Percentiles rank a stretch among this genome's conserved stretches.
These are phyloP conservation scores for Aspergillus baeticus DNA, from an alignment of 495 filamentous ascomycete genomes.

Conservation along the genomic window DNA sequence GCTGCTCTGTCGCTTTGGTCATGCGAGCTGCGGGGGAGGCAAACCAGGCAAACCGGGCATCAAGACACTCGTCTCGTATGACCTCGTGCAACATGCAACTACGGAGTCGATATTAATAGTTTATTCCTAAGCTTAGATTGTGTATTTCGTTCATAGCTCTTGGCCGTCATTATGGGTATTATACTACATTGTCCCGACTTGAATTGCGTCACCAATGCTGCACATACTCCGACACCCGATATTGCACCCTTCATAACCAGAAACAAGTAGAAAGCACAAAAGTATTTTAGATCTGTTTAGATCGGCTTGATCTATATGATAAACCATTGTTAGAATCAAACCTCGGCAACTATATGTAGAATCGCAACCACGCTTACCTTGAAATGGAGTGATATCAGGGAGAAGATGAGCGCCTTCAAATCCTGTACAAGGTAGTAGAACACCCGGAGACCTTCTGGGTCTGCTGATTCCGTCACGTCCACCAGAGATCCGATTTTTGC, in stretches of 20 bases:
- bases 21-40: slow-evolving; percentile 47
- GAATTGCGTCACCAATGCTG: neutral
- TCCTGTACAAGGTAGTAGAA: slow-evolving; percentile 99
- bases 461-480: slow-evolving; percentile 92
- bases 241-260: neutral
- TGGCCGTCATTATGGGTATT: slow-evolving; percentile 2
- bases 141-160: neutral
- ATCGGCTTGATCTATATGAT: slow-evolving; percentile 73
- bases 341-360: neutral
- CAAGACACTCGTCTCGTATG: slow-evolving; percentile 8
- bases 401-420: slow-evolving; percentile 95
- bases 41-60: slow-evolving; percentile 17
- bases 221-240: neutral
- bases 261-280: neutral
- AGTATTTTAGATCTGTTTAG: slow-evolving; percentile 32
- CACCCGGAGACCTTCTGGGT: slow-evolving; percentile 96
- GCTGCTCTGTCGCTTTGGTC: slow-evolving; percentile 25
- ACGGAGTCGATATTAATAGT: too few relatives aligned
- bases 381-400: slow-evolving; percentile 94
- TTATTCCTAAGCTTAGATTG: neutral
- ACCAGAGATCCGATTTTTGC: slow-evolving; percentile 98
- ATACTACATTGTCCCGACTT: neutral
- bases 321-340: slow-evolving; percentile 8
- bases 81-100: too few relatives aligned
- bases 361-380: slow-evolving; percentile 57